Evolutionary conservation across 2,329 filamentous ascomycete genomes (phyloP), one percentile per base, ranked within the genome.

Genomic region (Penicillium sp.): DNA sequence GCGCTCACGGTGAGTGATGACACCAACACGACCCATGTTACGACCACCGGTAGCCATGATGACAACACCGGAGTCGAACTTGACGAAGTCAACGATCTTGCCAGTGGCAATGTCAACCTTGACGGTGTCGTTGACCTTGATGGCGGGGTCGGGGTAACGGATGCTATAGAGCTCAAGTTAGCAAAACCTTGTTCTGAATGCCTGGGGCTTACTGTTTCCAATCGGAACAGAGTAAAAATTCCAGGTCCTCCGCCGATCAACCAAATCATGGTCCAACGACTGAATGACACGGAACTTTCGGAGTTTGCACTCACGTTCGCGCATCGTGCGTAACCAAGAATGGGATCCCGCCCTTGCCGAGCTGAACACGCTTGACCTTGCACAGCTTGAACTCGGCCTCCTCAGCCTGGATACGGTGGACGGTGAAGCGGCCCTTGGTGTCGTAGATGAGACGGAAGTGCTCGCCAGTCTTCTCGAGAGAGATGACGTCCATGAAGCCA

Each of bases 301-400:
- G 85, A 69, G 70, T 58, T 63, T 65, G 64, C 88, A 97, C 92
- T 96, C 84, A 99, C 92, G 94, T 99, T 91, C 94, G 89, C 82
- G 94, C 94, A 94, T 99, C 94, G 90, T 99, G 94, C 92, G 94
- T 99, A 90, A 99, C 94, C 91, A 97, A 96, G 92, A 96, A 99
- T 95, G 94, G 94, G 87, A 99, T 95, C 84, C 92, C 94, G 81
- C 94, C 95, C 81, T 91, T 92, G 84, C 94, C 94, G 72, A 99
- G 86, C 85, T 99, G 94, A 62, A 99, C 94, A 74, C 92, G 89
- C 90, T 96, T 96, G 83, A 99, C 94, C 86, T 97, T 99, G 85
- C 92, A 92, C 72, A 99, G 85, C 89, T 99, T 99, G 90, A 96
- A 99, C 84, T 94, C 87, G 70, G 92, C 92, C 89, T 99, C 94